phyloP scores from a whole-genome alignment of 805 yeast species.

The Pichia occidentalis region DNA sequence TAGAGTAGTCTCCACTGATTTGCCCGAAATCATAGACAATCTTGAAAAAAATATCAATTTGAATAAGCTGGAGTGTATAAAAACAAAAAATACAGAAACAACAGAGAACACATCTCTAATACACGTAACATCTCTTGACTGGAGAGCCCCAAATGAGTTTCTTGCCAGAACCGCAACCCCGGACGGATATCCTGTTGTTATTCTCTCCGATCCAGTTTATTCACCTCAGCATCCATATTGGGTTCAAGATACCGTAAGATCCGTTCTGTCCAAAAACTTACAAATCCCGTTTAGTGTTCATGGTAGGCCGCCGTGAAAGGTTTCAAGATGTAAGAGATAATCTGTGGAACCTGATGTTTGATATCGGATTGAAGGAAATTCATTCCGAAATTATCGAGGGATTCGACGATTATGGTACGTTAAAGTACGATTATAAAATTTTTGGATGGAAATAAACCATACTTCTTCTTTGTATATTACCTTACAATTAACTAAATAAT shows the following conservation, averaged over 20 bases:
- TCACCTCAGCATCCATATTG: slow-evolving; percentile 73
- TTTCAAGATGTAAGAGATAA: slow-evolving; percentile 58
- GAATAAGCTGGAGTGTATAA: slow-evolving; percentile 36
- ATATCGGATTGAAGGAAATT: slow-evolving; percentile 30
- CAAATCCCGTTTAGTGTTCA: slow-evolving; percentile 50
- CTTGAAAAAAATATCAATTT: slow-evolving; percentile 47
- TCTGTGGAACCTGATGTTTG: slow-evolving; percentile 50
- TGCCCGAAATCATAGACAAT: slow-evolving; percentile 71
- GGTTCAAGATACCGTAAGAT: slow-evolving; percentile 53
- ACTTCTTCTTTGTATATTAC: no score
- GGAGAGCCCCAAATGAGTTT: slow-evolving; percentile 54
- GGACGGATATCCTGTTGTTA: slow-evolving; percentile 45
- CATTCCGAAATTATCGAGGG: slow-evolving; percentile 51
- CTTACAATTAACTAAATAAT: no score
- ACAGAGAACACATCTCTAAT: slow-evolving; percentile 22
- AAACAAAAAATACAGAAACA: slow-evolving; percentile 16
- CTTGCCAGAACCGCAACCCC: slow-evolving; percentile 15
- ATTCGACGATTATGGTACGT: slow-evolving; percentile 79
- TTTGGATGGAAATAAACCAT: slow-evolving; percentile 22
- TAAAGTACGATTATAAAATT: slow-evolving; percentile 47
- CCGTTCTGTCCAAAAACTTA: slow-evolving; percentile 34
- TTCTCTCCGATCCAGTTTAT: slow-evolving; percentile 86
- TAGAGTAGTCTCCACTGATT: slow-evolving; percentile 58
- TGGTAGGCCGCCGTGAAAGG: slow-evolving; percentile 66
- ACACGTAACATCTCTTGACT: slow-evolving; percentile 45